Conservation (phyloP, 768 basidiomycete genomes). For the Collybiopsis luxurians region DNA sequence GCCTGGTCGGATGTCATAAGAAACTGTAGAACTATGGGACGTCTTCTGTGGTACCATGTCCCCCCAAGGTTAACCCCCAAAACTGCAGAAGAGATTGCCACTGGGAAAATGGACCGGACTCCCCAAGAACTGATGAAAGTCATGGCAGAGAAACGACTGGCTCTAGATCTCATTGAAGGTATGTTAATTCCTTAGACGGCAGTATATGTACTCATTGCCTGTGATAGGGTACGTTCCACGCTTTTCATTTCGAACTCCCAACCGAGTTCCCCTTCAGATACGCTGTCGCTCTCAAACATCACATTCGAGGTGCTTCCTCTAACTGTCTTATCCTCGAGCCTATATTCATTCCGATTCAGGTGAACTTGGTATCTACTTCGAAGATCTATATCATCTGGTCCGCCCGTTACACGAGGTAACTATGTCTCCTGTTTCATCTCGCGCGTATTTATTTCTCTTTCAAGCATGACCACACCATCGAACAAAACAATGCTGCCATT, state of each 20-base stretch:
- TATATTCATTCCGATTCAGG: conserved; percentile 26
- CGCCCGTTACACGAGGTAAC: conserved; percentile 52
- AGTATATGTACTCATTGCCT: not conserved
- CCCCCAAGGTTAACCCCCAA: conserved; percentile 46
- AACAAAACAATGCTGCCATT: conserved; percentile 5
- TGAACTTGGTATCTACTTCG: conserved; percentile 60
- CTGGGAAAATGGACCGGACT: conserved; percentile 27
- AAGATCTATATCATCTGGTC: conserved; percentile 58
- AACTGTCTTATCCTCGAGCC: not conserved
- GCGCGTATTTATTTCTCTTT: not conserved
- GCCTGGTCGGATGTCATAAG: conserved; percentile 38
- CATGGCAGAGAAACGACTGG: conserved; percentile 62
- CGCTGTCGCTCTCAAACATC: conserved; percentile 45
- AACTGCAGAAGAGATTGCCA: conserved; percentile 33
- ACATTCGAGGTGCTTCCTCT: conserved; percentile 45
- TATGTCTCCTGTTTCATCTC: not conserved
- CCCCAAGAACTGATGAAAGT: conserved; percentile 44
- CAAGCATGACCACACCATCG: conserved; percentile 11
- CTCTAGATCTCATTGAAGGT: conserved; percentile 56
- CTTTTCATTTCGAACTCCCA: not conserved
- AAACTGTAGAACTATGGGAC: conserved; percentile 43
- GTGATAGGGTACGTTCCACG: conserved; percentile 22
- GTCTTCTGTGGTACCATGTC: conserved; percentile 63
- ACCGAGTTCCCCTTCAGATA: not conserved
- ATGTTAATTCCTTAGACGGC: too few species aligned